These are phyloP conservation scores for Glycine soja DNA, from an alignment of 306 rosid genomes.

Conservation along the genomic window DNA sequence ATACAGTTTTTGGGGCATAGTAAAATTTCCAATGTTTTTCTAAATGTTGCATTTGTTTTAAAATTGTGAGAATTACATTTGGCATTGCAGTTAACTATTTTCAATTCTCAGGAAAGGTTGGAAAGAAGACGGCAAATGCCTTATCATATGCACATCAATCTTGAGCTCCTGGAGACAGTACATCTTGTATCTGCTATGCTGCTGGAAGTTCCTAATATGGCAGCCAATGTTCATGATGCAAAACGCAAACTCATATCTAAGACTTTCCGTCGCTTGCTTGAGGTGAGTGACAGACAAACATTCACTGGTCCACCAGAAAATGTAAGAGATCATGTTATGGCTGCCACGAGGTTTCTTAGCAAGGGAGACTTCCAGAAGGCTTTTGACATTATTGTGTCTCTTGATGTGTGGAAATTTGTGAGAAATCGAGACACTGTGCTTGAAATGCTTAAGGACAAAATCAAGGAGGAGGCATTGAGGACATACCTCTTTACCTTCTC, in stretches of 20 bases:
- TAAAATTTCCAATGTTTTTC: background rate
- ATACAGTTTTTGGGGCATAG: background rate
- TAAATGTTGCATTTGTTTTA: background rate
- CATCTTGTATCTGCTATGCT: slow-evolving; percentile 96
- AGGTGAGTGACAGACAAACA: slow-evolving; percentile 83
- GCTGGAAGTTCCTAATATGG: slow-evolving; percentile 96
- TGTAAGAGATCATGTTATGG: slow-evolving; percentile 93
- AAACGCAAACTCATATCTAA: slow-evolving; percentile 83
- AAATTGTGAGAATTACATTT: slow-evolving; percentile 14
- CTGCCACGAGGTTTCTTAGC: slow-evolving; percentile 81
- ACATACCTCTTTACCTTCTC: slow-evolving; percentile 89
- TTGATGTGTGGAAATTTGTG: slow-evolving; percentile 91
- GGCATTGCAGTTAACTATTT: background rate
- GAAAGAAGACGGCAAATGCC: slow-evolving; percentile 99
- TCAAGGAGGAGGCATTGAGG: slow-evolving; percentile 93
- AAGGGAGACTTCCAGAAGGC: slow-evolving; percentile 83
- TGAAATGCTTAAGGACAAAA: slow-evolving; percentile 80
- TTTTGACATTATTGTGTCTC: slow-evolving; percentile 71
- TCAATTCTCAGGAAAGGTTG: slow-evolving; percentile 77
- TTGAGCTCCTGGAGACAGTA: slow-evolving; percentile 90
- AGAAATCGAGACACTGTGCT: slow-evolving; percentile 65
- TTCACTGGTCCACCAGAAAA: slow-evolving; percentile 95
- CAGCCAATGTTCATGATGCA: slow-evolving; percentile 81
- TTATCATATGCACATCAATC: slow-evolving; percentile 98
- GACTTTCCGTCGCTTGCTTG: slow-evolving; percentile 80